Percentiles rank a stretch among this genome's conserved stretches.
Evolutionary conservation across 2,329 filamentous ascomycete genomes (phyloP).

Genomic region (Cercospora zeina): DNA sequence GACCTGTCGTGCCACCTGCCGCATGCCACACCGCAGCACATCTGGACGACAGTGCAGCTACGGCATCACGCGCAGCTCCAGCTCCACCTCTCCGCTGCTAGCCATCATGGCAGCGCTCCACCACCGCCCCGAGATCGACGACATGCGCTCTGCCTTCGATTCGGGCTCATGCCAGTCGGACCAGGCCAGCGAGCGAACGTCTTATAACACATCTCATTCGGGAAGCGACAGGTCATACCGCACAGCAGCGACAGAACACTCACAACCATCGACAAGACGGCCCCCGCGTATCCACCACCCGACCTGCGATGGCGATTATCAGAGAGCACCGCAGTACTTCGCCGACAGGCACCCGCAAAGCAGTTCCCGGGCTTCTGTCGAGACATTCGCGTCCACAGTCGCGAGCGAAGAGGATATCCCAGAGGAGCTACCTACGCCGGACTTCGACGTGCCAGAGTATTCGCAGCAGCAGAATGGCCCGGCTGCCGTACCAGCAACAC

Average conservation of each 20-base stretch:
- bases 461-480: slow-evolving; percentile 60
- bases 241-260: slow-evolving; percentile 35
- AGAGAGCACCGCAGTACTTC: slow-evolving; percentile 30
- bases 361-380: slow-evolving; percentile 63
- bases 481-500: slow-evolving; percentile 64
- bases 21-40: slow-evolving; percentile 18
- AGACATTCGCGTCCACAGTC: slow-evolving; percentile 77
- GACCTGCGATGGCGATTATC: slow-evolving; percentile 30
- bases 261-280: slow-evolving; percentile 28
- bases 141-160: slow-evolving; percentile 38
- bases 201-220: slow-evolving; percentile 24
- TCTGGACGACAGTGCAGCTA: slow-evolving; percentile 19
- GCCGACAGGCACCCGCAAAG: slow-evolving; percentile 28
- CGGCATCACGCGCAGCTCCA: slow-evolving; percentile 18
- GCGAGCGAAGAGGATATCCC: slow-evolving; percentile 60
- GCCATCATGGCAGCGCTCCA: slow-evolving; percentile 32
- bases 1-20: slow-evolving; percentile 20
- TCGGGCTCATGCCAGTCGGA: slow-evolving; percentile 28
- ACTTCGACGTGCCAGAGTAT: slow-evolving; percentile 61
- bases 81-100: slow-evolving; percentile 8
- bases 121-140: slow-evolving; percentile 34
- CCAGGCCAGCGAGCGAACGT: slow-evolving; percentile 27
- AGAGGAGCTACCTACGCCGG: slow-evolving; percentile 45
- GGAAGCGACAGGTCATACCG: slow-evolving; percentile 34
- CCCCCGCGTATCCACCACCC: slow-evolving; percentile 35